Evolutionary conservation across 2,329 filamentous ascomycete genomes (phyloP).

Genomic region (Torrubiellomyces zombiae): DNA sequence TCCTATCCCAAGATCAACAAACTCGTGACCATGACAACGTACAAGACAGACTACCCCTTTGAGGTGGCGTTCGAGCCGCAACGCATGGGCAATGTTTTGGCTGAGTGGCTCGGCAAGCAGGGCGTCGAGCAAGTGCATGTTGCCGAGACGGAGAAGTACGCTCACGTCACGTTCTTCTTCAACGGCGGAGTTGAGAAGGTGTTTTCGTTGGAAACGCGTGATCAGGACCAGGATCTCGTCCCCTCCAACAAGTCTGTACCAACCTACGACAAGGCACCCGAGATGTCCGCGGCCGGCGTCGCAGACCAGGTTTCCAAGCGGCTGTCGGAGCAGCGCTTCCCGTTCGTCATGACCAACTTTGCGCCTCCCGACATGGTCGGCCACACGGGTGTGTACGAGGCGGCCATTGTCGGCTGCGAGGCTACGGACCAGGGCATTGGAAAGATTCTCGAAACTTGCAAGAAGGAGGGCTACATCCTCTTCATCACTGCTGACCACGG

Average conservation of each 20-base stretch:
- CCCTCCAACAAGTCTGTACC: constrained; percentile 78
- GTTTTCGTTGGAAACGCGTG: constrained; percentile 79
- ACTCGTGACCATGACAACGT: constrained; percentile 93
- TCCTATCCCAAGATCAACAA: constrained; percentile 74
- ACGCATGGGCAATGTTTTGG: constrained; percentile 94
- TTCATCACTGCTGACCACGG: constrained; percentile 96
- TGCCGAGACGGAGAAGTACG: constrained; percentile 98
- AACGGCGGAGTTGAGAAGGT: constrained; percentile 97
- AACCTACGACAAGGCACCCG: constrained; percentile 86
- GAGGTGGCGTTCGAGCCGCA: constrained; percentile 85
- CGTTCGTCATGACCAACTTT: constrained; percentile 99
- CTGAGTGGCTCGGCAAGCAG: constrained; percentile 88
- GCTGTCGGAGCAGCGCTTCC: constrained; percentile 69
- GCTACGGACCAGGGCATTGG: constrained; percentile 91
- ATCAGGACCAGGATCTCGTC: constrained; percentile 63
- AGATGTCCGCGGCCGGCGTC: constrained; percentile 88
- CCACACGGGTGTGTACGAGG: constrained; percentile 94
- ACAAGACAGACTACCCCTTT: constrained; percentile 92
- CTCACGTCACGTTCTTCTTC: constrained; percentile 99
- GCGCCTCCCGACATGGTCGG: constrained; percentile 98
- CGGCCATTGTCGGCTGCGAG: constrained; percentile 67
- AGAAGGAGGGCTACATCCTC: constrained; percentile 79
- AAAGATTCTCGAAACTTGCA: constrained; percentile 82
- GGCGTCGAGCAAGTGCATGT: constrained; percentile 85
- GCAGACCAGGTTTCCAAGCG: constrained; percentile 82